Evolutionary conservation across 106 monocot species (phyloP).

Genomic region (Platanthera guangdongensis): DNA sequence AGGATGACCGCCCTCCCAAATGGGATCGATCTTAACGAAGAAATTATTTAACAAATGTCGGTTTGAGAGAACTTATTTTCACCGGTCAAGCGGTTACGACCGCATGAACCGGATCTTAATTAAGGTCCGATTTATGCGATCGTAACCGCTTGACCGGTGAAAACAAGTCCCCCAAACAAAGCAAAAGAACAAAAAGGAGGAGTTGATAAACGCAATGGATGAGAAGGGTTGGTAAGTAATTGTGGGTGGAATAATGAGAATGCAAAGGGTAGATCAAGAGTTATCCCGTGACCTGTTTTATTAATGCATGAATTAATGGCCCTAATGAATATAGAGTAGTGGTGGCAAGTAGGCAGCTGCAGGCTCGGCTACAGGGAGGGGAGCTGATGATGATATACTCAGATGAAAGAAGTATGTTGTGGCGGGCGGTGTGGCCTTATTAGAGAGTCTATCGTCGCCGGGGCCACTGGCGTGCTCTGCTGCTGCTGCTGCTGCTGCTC

Average conservation of each 20-base stretch:
- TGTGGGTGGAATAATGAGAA: conserved; percentile 1
- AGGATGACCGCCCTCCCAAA: too few relatives aligned
- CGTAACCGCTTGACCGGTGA: too few relatives aligned
- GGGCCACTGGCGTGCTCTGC: conserved; percentile 8
- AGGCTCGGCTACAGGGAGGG: background rate
- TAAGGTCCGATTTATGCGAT: too few relatives aligned
- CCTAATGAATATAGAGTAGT: background rate
- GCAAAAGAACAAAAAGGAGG: too few relatives aligned
- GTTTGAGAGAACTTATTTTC: too few relatives aligned
- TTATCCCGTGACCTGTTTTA: background rate
- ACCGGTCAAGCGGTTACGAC: too few relatives aligned
- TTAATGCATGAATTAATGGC: conserved; percentile 6
- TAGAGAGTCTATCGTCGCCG: background rate
- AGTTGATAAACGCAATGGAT: too few relatives aligned
- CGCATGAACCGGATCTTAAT: too few relatives aligned
- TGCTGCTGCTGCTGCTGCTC: background rate
- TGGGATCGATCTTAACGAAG: too few relatives aligned
- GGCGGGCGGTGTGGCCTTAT: conserved; percentile 3
- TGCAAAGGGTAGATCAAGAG: background rate
- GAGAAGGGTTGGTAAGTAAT: too few relatives aligned
- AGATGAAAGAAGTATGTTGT: background rate
- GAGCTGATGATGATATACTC: background rate
- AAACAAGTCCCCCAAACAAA: too few relatives aligned
- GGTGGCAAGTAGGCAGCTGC: background rate
- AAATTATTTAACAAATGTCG: too few relatives aligned